Evolutionary conservation across 495 filamentous ascomycete genomes (phyloP).

Genomic region (Annulohypoxylon maeteangense): DNA sequence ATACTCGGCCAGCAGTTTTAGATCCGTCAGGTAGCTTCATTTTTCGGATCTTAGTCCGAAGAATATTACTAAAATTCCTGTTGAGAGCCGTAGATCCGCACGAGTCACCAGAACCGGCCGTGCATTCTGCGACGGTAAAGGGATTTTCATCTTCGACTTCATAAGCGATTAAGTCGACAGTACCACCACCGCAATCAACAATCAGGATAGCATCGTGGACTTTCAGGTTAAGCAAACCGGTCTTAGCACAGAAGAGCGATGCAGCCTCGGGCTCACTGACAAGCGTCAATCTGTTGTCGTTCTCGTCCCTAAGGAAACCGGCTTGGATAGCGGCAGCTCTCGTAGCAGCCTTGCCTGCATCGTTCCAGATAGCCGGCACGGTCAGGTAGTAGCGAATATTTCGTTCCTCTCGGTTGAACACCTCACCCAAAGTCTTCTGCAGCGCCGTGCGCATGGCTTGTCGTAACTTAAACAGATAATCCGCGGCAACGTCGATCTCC

Average conservation of each 20-base stretch:
- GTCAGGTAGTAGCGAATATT: constrained; percentile 80
- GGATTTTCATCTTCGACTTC: constrained; percentile 81
- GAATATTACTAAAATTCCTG: constrained; percentile 79
- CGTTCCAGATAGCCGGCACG: constrained; percentile 81
- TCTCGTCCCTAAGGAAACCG: constrained; percentile 78
- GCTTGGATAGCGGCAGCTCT: constrained; percentile 78
- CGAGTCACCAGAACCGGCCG: constrained; percentile 78
- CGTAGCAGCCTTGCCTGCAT: constrained; percentile 78
- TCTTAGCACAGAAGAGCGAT: constrained; percentile 79
- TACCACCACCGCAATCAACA: constrained; percentile 80
- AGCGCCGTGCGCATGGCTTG: constrained; percentile 78
- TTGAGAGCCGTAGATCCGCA: constrained; percentile 79
- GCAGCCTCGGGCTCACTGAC: constrained; percentile 79
- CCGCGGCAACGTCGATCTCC: constrained; percentile 79
- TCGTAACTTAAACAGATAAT: constrained; percentile 80
- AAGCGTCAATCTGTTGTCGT: constrained; percentile 77
- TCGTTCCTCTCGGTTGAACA: constrained; percentile 79
- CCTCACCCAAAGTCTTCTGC: constrained; percentile 80
- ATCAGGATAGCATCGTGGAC: constrained; percentile 78
- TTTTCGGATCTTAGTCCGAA: constrained; percentile 79
- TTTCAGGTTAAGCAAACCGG: constrained; percentile 77
- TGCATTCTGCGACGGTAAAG: constrained; percentile 79
- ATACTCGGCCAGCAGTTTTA: constrained; percentile 77
- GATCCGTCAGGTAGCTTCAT: constrained; percentile 82
- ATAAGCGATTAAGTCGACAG: constrained; percentile 80